These are phyloP conservation scores for Neopestalotiopsis sp. DNA, from an alignment of 2,329 filamentous ascomycete species.

Conservation along the genomic window DNA sequence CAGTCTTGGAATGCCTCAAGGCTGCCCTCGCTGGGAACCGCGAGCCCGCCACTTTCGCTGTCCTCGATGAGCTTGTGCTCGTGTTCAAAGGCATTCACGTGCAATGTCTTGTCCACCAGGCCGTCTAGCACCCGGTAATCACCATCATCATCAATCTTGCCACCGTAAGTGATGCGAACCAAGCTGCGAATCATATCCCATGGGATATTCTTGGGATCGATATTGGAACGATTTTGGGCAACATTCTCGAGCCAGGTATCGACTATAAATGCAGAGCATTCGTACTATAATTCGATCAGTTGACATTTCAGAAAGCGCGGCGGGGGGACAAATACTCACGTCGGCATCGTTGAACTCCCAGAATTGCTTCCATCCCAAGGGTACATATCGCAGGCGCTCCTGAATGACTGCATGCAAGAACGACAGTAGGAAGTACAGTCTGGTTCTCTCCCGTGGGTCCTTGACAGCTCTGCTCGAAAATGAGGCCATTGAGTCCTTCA, in stretches of 20 bases:
- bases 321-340: constrained; percentile 62
- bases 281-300: constrained; percentile 67
- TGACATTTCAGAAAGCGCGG: neutral
- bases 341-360: constrained; percentile 99
- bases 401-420: constrained; percentile 97
- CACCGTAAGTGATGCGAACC: constrained; percentile 93
- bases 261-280: constrained; percentile 95
- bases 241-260: constrained; percentile 91
- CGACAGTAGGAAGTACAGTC: constrained; percentile 87
- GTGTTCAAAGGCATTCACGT: constrained; percentile 87
- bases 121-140: constrained; percentile 78
- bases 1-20: constrained; percentile 87
- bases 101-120: constrained; percentile 81
- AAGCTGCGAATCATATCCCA: constrained; percentile 96
- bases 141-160: constrained; percentile 91
- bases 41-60: constrained; percentile 60
- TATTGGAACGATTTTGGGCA: constrained; percentile 85
- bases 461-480: constrained; percentile 78
- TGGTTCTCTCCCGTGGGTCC: constrained; percentile 86
- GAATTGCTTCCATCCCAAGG: constrained; percentile 97
- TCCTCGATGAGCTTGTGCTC: constrained; percentile 87
- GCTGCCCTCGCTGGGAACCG: constrained; percentile 80
- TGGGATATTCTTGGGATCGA: constrained; percentile 90
- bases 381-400: constrained; percentile 92
- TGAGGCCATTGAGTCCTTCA: constrained; percentile 94